Evolutionary conservation across 495 filamentous ascomycete genomes (phyloP), one percentile per base, ranked within the genome.

Genomic region (Patellaria atrata): DNA sequence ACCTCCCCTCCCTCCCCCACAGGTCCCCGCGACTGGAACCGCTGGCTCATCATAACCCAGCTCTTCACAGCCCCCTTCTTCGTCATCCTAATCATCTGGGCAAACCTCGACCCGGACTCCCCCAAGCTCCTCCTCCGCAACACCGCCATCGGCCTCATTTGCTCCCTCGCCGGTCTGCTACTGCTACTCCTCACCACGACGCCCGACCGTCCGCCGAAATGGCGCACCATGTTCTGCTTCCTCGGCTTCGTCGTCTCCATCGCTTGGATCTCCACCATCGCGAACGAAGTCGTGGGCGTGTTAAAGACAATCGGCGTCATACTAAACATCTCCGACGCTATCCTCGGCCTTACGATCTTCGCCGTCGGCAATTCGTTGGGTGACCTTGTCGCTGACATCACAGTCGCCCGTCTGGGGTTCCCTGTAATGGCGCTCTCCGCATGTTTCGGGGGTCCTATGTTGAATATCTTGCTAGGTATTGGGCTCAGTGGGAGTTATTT

Each of bases 371-470:
- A 94, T 50, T 92, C 82, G 2, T 64, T 96, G 5, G 87, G 91
- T 8, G 91, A 99, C 48, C 63, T 99, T 1, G 85, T 99, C 3
- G 85, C 91, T 5, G 82, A 99, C 44, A 75, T 94, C 37, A 99
- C 91, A 0, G 79, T 99, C 22, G 91, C 91, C 7, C 64, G 81
- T 10, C 67, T 96, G 0, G 89, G 91, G 1, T 94, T 85, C 57
- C 91, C 91, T 0, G 85, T 96, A 26, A 99, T 99, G 91, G 91
- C 91, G 5, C 65, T 99, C 37, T 75, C 73, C 1, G 91, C 91
- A 18, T 99, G 91, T 50, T 96, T 96, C 48, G 91, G 91, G 11
- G 91, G 91, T 0, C 91, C 91, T 0, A 83, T 99, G 82, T 68
- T 99, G 16, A 99, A 99, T 48, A 99, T 99, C 35, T 60, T 99